Percentiles rank a stretch among this genome's conserved stretches.
Conservation (phyloP, 805 yeast species). For the Ogataea methylovora region DNA sequence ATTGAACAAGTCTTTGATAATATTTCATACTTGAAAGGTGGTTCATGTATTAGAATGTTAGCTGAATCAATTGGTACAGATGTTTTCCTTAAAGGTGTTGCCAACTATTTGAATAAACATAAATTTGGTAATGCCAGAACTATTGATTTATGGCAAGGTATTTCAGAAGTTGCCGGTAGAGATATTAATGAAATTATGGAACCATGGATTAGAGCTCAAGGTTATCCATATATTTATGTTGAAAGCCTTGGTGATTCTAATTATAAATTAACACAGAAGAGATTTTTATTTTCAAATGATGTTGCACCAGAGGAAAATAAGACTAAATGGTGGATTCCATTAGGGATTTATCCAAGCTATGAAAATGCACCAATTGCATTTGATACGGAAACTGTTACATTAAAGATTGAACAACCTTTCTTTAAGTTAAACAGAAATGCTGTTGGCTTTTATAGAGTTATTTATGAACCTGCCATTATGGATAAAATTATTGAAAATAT, state of each 20-base stretch:
- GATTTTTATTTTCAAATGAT: slow-evolving; percentile 63
- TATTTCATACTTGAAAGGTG: slow-evolving; percentile 77
- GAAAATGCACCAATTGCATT: slow-evolving; percentile 7
- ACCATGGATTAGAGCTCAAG: slow-evolving; percentile 66
- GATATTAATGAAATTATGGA: slow-evolving; percentile 60
- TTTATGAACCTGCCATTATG: slow-evolving; percentile 35
- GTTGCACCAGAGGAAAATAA: slow-evolving; percentile 53
- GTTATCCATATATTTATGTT: slow-evolving; percentile 66
- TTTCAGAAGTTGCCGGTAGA: slow-evolving; percentile 56
- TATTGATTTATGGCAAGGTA: slow-evolving; percentile 62
- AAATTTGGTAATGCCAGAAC: slow-evolving; percentile 68
- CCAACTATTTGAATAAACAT: slow-evolving; percentile 56
- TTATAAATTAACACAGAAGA: slow-evolving; percentile 43
- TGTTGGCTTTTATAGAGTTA: slow-evolving; percentile 47
- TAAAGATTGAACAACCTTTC: slow-evolving; percentile 18
- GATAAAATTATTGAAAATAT: slow-evolving; percentile 31
- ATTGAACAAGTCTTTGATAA: slow-evolving; percentile 79
- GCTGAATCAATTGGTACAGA: slow-evolving; percentile 67
- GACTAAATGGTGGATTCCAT: slow-evolving; percentile 53
- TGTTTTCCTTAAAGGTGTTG: slow-evolving; percentile 65
- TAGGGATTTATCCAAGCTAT: slow-evolving; percentile 22
- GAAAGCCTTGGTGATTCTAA: slow-evolving; percentile 9
- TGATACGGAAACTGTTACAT: slow-evolving; percentile 10
- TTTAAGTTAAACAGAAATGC: slow-evolving; percentile 47
- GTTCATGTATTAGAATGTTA: slow-evolving; percentile 70